Base-by-base conservation (phyloP, 2,329 filamentous ascomycete species). In the Pochonia chlamydosporia region DNA sequence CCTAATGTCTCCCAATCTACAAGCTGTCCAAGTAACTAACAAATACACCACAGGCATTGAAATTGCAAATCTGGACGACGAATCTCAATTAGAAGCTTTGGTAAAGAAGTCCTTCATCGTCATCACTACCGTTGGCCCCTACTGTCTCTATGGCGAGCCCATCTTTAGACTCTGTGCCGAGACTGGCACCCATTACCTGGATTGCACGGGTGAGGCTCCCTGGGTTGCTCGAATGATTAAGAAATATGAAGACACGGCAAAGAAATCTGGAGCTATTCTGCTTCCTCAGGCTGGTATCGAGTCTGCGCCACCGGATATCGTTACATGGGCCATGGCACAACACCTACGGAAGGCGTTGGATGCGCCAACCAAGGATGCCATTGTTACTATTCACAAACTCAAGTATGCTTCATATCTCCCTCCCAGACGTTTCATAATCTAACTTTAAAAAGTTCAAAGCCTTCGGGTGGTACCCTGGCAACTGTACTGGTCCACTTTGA, bases 391-490 rank as follows among this genome's bases (percentile, higher is more conserved):
- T 25, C 64, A 74, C 49, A 65, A 59, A 3, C 47, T 76, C 16
- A 64, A 59, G 69, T 72, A 53, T 41, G 68, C 39, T 30, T 18
- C 11, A n/a, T 24, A 13, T 37, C 20, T 5, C 3, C 13, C 11
- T 26, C 7, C 4, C 6, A 21, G 18, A 26, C 33, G n/a, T 14
- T 26, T 16, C 11, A 13, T 11, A 23, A 18, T 40, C n/a, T 30
- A 35, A 44, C 20, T 25, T 23, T 43, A 9, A 28, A 14, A 31
- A 63, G 60, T 24, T 52, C 56, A 46, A 56, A 65, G 1, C 75
- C 79, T 3, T 85, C 82, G 1, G 82, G 82, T n/a, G 83, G 83
- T 40, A 84, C 87, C 2, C 66, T 91, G 4, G 74, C 79, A 28
- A 90, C 89, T 0, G 69, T 82, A 4, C 63, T 96, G 13, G 75